These are phyloP conservation scores for Trypanosoma scelopori DNA, from an alignment of 208 protist species.

Conservation along the genomic window DNA sequence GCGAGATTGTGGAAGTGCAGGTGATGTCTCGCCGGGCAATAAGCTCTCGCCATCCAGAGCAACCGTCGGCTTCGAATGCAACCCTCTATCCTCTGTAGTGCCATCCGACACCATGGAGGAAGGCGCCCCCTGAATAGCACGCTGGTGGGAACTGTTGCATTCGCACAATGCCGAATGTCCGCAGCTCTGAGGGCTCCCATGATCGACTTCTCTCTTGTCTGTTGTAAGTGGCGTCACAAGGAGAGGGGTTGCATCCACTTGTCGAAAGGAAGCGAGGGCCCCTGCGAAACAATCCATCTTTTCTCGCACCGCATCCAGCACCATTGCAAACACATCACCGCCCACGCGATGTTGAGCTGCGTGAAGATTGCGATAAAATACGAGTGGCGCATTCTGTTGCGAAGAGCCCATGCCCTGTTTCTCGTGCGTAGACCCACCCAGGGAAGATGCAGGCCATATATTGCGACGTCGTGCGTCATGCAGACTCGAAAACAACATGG, in stretches of 20 bases:
- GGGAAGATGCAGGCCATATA: not conserved
- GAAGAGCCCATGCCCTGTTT: not conserved
- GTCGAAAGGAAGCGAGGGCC: not conserved
- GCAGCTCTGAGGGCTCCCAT: not conserved
- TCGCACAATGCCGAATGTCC: not conserved
- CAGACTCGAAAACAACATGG: slow-evolving; percentile 1
- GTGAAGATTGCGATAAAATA: not conserved
- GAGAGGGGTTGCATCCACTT: not conserved
- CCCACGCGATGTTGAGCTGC: not conserved
- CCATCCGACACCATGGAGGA: not conserved
- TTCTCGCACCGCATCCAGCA: slow-evolving; percentile 3
- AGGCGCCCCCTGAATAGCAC: not conserved
- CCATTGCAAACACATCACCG: not conserved
- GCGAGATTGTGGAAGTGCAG: not conserved
- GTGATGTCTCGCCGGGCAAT: not conserved
- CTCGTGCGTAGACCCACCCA: no score
- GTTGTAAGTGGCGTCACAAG: not conserved
- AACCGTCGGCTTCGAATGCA: not conserved
- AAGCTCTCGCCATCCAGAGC: not conserved
- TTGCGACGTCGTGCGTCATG: not conserved
- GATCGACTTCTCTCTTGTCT: not conserved
- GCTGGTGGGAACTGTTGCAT: not conserved
- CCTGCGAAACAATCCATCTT: slow-evolving; percentile 4
- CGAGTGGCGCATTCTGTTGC: not conserved
- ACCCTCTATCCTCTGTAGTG: not conserved